phyloP scores from a whole-genome alignment of 2,329 filamentous ascomycete genomes.

The Cytospora chrysosperma region DNA sequence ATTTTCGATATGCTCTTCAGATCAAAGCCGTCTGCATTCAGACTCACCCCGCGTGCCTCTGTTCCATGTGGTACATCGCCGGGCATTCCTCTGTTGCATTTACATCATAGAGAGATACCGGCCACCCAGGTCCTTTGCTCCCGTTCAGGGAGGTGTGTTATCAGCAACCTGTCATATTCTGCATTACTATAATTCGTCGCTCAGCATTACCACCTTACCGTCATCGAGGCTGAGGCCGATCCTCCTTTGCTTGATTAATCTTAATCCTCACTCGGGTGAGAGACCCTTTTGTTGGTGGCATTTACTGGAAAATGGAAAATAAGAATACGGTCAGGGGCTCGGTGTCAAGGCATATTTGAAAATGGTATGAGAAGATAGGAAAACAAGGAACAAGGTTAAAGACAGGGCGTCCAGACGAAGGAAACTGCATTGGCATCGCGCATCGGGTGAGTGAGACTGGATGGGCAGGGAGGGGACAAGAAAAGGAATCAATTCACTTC shows the following conservation, averaged over 20 bases:
- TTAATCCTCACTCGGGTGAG: not conserved
- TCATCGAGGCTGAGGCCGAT: not conserved
- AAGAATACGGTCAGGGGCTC: not conserved
- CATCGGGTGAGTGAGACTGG: not conserved
- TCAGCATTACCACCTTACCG: not conserved
- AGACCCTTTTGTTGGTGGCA: not conserved
- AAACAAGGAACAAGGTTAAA: not conserved
- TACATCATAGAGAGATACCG: slow-evolving; percentile 16
- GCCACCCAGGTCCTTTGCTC: slow-evolving; percentile 20
- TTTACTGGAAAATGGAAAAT: not conserved
- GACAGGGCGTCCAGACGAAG: slow-evolving; percentile 11
- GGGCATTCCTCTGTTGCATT: slow-evolving; percentile 12
- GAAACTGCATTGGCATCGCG: slow-evolving; percentile 7
- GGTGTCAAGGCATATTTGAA: slow-evolving; percentile 6
- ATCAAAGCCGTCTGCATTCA: not conserved
- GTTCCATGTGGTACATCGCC: not conserved
- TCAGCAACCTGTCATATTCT: not conserved
- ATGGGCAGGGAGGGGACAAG: not conserved
- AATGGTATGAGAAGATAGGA: slow-evolving; percentile 4
- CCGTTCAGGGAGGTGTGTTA: slow-evolving; percentile 19
- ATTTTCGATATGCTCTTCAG: not conserved
- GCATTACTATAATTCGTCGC: not conserved
- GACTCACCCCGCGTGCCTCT: not conserved
- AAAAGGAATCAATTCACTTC: not conserved
- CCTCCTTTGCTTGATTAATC: not conserved